Base-by-base conservation (phyloP, 257 asterid genomes). In the Penstemon davidsonii region DNA sequence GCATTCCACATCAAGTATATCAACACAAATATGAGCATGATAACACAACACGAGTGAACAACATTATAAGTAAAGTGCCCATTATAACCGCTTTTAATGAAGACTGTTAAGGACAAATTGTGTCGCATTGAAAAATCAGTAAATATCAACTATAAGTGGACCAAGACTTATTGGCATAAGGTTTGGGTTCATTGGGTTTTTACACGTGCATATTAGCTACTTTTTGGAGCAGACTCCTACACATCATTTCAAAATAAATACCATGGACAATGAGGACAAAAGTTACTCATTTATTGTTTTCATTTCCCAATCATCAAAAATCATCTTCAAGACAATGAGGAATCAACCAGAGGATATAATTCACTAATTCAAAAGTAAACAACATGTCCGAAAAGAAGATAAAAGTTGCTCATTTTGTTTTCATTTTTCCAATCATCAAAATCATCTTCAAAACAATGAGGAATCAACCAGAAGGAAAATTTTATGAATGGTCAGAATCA, bases 11-110 rank as follows among this genome's bases (percentile, higher is more conserved):
- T 43, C 45, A 68, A 61, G 43, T 46, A 58, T 42, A 40, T 9
- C 47, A 44, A 46, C 36, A 12, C 44, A 55, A 42, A 68, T 47
- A 49, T n/a, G 42, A 50, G 64, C 52, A 53, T 43, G 69, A 75
- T 41, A 74, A 44, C 60, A 62, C 63, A 12, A 33, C 38, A 42
- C 54, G 42, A 5, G 56, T 33, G 56, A 37, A 43, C 55, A 70
- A 18, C 66, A 55, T 53, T 36, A 15, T 45, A 56, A 45, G 53
- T 46, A 15, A 37, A 36, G 19, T 43, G 42, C 13, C 46, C 36
- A 38, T 64, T 38, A 33, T 39, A 51, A 51, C 40, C 38, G 37
- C 40, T 13, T 66, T 60, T 36, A 13, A 52, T 39, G 7, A 8
- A 49, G 43, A 49, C 4, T 25, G 33, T 11, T 11, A 49, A 49